Conservation (phyloP, 2,329 filamentous ascomycete genomes). For the Alternaria brassicae region DNA sequence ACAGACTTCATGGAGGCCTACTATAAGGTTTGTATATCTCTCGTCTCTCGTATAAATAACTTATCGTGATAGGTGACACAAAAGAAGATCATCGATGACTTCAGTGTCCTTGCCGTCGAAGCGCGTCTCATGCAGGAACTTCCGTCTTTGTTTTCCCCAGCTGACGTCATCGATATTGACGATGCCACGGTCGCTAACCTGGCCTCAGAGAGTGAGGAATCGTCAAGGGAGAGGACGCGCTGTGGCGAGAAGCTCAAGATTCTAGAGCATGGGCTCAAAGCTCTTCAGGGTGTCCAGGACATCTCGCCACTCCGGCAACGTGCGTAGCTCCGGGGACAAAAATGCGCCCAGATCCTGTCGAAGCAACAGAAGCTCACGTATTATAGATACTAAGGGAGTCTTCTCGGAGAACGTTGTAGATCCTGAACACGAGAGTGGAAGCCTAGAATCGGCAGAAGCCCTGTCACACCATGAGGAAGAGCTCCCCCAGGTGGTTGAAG, state of each 20-base stretch:
- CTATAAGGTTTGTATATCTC: constrained; percentile 24
- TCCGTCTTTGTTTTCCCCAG: constrained; percentile 36
- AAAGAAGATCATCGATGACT: constrained; percentile 52
- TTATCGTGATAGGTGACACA: constrained; percentile 47
- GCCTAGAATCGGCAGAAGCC: background rate
- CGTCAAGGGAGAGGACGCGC: constrained; percentile 14
- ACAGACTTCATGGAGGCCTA: constrained; percentile 44
- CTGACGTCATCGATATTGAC: constrained; percentile 26
- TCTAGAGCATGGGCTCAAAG: constrained; percentile 24
- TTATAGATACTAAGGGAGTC: background rate
- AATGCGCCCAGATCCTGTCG: background rate
- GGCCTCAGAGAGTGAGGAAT: constrained; percentile 26
- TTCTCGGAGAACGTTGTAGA: background rate
- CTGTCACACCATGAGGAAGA: background rate
- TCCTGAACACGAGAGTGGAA: background rate
- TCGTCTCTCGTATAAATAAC: background rate
- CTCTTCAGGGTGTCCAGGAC: constrained; percentile 5
- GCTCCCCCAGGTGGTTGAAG: background rate
- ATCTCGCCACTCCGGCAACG: background rate
- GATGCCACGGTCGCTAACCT: constrained; percentile 19
- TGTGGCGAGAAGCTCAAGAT: constrained; percentile 27
- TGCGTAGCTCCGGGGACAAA: background rate
- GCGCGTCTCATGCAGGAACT: constrained; percentile 40
- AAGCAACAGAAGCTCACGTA: background rate
- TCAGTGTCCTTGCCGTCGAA: constrained; percentile 51